phyloP scores from a whole-genome alignment of 768 basidiomycete genomes.

The Trametes maxima region DNA sequence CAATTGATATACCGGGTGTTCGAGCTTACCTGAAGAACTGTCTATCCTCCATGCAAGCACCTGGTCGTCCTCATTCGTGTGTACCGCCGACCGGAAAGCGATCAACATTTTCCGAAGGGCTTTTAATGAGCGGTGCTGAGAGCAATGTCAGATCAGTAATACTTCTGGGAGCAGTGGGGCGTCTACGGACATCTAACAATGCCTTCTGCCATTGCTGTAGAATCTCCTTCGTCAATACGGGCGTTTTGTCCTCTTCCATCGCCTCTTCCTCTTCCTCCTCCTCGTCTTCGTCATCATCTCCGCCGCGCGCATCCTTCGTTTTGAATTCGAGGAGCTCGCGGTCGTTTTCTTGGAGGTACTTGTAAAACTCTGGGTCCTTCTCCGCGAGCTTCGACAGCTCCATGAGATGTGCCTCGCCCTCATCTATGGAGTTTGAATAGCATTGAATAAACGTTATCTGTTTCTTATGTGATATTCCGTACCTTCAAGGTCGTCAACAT shows the following conservation, averaged over 20 bases:
- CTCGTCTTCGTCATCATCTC: constrained; percentile 47
- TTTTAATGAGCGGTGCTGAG: constrained; percentile 81
- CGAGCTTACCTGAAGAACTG: constrained; percentile 63
- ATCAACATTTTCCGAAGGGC: constrained; percentile 82
- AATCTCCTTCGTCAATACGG: constrained; percentile 69
- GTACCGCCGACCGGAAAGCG: constrained; percentile 88
- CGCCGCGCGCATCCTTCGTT: constrained; percentile 41
- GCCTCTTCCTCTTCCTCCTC: constrained; percentile 51
- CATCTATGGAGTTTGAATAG: constrained; percentile 45
- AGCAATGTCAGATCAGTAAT: not conserved
- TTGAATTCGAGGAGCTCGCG: constrained; percentile 85
- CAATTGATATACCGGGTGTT: not conserved
- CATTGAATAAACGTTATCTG: not conserved
- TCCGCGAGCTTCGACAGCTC: constrained; percentile 89
- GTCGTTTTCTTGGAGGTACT: constrained; percentile 96
- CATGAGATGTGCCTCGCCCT: constrained; percentile 72
- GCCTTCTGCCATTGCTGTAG: constrained; percentile 87
- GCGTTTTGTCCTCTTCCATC: constrained; percentile 44
- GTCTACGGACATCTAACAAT: constrained; percentile 68
- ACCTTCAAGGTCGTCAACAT: constrained; percentile 80
- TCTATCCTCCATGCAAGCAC: constrained; percentile 87
- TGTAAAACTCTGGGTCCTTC: constrained; percentile 99
- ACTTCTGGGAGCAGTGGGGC: not conserved
- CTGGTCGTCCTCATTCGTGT: constrained; percentile 86
- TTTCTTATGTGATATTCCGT: constrained; percentile 17